Evolutionary conservation across 2,329 filamentous ascomycete genomes (phyloP), one percentile per base, ranked within the genome.

Genomic region (Colletotrichum lupini): DNA sequence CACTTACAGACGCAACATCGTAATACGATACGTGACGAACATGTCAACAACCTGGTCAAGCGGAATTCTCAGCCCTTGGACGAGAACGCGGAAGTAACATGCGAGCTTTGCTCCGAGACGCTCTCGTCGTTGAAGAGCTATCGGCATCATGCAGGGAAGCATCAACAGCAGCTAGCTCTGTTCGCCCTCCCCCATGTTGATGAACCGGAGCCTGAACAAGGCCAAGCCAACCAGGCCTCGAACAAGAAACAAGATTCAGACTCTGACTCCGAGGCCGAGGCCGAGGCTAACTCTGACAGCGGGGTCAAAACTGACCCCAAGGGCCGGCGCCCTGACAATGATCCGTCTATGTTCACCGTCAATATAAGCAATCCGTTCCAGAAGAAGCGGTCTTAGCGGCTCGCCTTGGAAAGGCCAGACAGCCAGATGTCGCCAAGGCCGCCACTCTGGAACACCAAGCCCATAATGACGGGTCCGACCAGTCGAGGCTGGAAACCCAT

Each of bases 51-150:
- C 2, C 11, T 64, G 1, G n/a, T 64, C 1, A 16, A 22, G 1
- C n/a, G 4, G 0, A 63, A 2, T 3, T 64, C 67, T 0, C 59
- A 16, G 0, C 58, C 58, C 0, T 7, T 68, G 0, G 19, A 11
- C 0, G 2, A 16, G 0, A 59, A 58, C 11, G n/a, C 49, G 1
- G 3, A 7, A 0, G 24, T 5, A 0, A 0, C 35, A 0, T 57
- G 67, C 2, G 58, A 59, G 0, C 14, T 68, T 2, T 68, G 67
- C 1, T 9, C 9, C 1, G 16, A 12, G n/a, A 14, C 7, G 1
- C 53, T 42, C 16, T 42, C 37, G 2, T 6, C 37, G 12, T 42
- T 68, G 5, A 57, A 52, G 5, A 3, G 37, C 9, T 68, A 68
- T 1, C 59, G 52, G 1, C 52, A 6, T 0, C 67, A 68, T 37